Conservation (phyloP, 2,329 filamentous ascomycete species). For the Colletotrichum australisinense region DNA sequence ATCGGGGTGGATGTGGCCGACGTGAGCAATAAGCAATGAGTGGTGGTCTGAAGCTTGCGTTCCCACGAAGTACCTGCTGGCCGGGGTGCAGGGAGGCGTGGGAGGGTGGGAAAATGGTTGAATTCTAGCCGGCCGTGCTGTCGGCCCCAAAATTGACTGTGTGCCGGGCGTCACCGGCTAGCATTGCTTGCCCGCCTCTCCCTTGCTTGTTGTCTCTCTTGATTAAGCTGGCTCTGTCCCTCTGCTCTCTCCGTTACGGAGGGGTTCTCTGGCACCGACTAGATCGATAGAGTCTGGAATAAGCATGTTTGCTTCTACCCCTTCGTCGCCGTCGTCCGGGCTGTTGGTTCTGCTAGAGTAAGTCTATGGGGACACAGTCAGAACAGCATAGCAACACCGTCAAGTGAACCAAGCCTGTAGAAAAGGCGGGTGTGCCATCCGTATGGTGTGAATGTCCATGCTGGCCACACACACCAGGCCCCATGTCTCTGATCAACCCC, state of each 20-base stretch:
- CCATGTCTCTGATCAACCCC: conserved; percentile 33
- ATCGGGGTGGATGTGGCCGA: conserved; percentile 19
- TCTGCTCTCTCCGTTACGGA: background rate
- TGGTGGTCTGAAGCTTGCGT: conserved; percentile 32
- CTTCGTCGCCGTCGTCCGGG: background rate
- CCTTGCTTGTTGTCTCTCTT: conserved; percentile 31
- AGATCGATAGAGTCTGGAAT: conserved; percentile 11
- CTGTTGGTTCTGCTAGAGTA: conserved; percentile 8
- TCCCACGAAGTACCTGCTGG: conserved; percentile 26
- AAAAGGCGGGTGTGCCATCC: background rate
- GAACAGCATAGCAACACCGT: conserved; percentile 10
- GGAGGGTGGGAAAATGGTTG: conserved; percentile 9
- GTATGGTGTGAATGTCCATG: conserved; percentile 2
- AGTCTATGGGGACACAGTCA: conserved; percentile 6
- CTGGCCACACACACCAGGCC: conserved; percentile 5
- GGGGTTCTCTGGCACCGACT: background rate
- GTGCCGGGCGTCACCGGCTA: conserved; percentile 27
- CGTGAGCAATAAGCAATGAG: conserved; percentile 33
- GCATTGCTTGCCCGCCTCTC: conserved; percentile 19
- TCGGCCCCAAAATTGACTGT: conserved; percentile 28
- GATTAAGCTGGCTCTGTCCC: conserved; percentile 5
- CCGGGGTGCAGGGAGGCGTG: conserved; percentile 20
- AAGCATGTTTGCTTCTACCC: background rate
- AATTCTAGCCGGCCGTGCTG: conserved; percentile 20
- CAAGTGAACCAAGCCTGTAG: background rate